Conservation (phyloP, 2,329 filamentous ascomycete genomes). For the Colletotrichum tropicicola region DNA sequence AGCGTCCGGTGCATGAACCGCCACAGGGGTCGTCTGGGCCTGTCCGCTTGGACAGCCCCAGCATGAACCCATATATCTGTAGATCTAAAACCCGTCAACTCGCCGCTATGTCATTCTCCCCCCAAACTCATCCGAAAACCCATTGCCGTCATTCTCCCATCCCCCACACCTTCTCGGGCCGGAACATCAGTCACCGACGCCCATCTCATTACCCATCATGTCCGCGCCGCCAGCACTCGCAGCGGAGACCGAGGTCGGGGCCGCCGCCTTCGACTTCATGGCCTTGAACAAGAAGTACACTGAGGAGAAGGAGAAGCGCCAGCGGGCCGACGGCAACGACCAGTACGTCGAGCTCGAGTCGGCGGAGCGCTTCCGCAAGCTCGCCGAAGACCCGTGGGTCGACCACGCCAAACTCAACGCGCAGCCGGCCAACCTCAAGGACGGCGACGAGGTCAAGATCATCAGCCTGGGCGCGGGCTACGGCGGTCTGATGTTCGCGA, state of each 20-base stretch:
- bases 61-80: background rate
- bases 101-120: fast-evolving
- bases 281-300: constrained; percentile 41
- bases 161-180: background rate
- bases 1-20: background rate
- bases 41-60: background rate
- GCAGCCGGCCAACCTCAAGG: constrained; percentile 31
- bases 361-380: constrained; percentile 32
- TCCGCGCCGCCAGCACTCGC: background rate
- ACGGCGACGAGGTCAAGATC: constrained; percentile 39
- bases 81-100: background rate
- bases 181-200: background rate
- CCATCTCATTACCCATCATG: background rate
- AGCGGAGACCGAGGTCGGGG: background rate
- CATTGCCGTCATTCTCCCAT: background rate
- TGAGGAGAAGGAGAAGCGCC: constrained; percentile 44
- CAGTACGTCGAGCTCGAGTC: constrained; percentile 43
- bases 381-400: constrained; percentile 45
- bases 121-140: background rate
- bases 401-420: constrained; percentile 42
- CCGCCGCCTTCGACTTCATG: constrained; percentile 22
- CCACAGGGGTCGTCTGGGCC: background rate
- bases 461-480: constrained; percentile 47
- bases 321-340: constrained; percentile 39
- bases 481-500: constrained; percentile 42